Base-by-base conservation (phyloP, 2,329 filamentous ascomycete species). In the Arthrobotrys pseudoclavata region DNA sequence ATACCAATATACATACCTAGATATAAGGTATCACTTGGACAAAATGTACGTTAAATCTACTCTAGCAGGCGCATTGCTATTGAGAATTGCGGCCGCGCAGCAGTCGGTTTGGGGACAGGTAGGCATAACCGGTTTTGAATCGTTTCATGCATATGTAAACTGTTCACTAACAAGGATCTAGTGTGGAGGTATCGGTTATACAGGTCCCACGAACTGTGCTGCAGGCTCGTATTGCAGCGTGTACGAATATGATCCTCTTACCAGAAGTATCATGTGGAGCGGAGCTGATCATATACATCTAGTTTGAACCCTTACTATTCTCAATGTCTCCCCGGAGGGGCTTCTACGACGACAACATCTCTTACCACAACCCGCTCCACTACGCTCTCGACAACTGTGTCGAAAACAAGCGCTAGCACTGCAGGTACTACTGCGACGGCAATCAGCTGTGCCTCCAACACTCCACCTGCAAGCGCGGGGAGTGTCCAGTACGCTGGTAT, bases 401-500 rank as follows among this genome's bases (percentile, higher is more conserved):
- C n/a, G n/a, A 40, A 12, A 22, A n/a, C 42, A 7, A 50, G 50
- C 29, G 40, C 61, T 6, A 63, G 53, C 5, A 61, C 53, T 4
- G 48, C 60, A 1, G 60, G 50, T 50, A 63, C 60, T n/a, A 62
- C 66, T 13, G 47, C 60, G 2, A 71, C 68, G 13, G 40, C 47
- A 9, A 71, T 71, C n/a, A 71, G 57, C 48, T 71, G 68, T 13
- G 6, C 47, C 13, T 71, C 68, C 3, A 71, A 71, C 37, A 57
- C 68, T 20, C 68, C 68, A n/a, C 47, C 60, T 7, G 29, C 57
- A 20, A 37, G 48, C 7, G 45, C 68, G 4, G 68, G 68, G 26
- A 71, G 50, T 13, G 68, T 71, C 13, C 24, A 71, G 62, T 71
- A 71, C 10, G 66, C 47, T 20, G 84, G 84, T 55, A 81, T 84